These are phyloP conservation scores for Zalaria obscura DNA, from an alignment of 2,329 filamentous ascomycete species.

Conservation along the genomic window DNA sequence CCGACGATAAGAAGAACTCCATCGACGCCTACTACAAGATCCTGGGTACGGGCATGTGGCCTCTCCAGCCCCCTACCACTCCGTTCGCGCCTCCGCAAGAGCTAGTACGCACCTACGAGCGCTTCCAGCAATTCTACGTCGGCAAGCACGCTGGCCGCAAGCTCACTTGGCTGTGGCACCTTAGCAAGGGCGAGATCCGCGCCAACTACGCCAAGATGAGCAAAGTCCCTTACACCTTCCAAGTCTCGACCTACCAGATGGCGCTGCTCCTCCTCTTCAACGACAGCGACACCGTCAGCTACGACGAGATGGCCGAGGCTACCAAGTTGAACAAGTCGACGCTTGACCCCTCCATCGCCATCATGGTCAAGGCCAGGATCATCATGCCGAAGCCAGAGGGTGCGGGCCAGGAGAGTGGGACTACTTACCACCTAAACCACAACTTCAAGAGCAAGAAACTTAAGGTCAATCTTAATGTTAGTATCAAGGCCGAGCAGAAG, in stretches of 20 bases:
- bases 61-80: slow-evolving; percentile 71
- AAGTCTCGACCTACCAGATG: slow-evolving; percentile 97
- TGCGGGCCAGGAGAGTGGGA: slow-evolving; percentile 64
- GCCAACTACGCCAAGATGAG: slow-evolving; percentile 77
- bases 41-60: slow-evolving; percentile 95
- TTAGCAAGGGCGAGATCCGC: slow-evolving; percentile 94
- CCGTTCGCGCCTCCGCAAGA: slow-evolving; percentile 77
- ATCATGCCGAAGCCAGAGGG: slow-evolving; percentile 57
- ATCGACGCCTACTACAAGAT: slow-evolving; percentile 86
- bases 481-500: slow-evolving; percentile 90
- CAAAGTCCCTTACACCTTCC: slow-evolving; percentile 91
- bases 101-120: slow-evolving; percentile 75
- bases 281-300: slow-evolving; percentile 69
- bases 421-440: slow-evolving; percentile 73
- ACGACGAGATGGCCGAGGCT: slow-evolving; percentile 72
- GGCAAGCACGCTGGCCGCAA: slow-evolving; percentile 95
- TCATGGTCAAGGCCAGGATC: slow-evolving; percentile 89
- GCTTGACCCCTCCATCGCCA: slow-evolving; percentile 71
- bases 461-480: slow-evolving; percentile 89
- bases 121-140: slow-evolving; percentile 83
- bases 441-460: slow-evolving; percentile 99
- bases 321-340: slow-evolving; percentile 71
- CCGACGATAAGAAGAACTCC: slow-evolving; percentile 49
- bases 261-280: slow-evolving; percentile 91
- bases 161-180: slow-evolving; percentile 93